These are phyloP conservation scores for Colletotrichum viniferum DNA, from an alignment of 2,329 filamentous ascomycete species.

Conservation along the genomic window DNA sequence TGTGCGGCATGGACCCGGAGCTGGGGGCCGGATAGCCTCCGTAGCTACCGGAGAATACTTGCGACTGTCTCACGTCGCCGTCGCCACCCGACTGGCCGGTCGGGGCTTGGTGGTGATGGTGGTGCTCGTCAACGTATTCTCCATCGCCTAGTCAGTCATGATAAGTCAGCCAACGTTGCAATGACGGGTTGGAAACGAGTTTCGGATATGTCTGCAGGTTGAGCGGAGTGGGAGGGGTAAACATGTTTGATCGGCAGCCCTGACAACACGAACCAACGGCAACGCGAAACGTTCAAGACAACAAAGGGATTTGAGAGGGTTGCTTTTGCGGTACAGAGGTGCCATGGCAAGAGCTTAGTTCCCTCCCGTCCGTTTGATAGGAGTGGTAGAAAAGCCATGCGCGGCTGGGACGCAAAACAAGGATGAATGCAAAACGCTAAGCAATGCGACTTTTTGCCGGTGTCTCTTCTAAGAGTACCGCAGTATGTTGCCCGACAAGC, in stretches of 20 bases:
- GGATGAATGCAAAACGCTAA: constrained; percentile 22
- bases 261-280: constrained; percentile 5
- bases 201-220: constrained; percentile 6
- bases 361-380: neutral
- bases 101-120: constrained; percentile 69
- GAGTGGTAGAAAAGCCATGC: neutral
- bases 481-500: constrained; percentile 12
- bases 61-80: constrained; percentile 73
- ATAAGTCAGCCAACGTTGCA: constrained; percentile 27
- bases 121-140: constrained; percentile 66
- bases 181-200: constrained; percentile 9
- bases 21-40: constrained; percentile 58
- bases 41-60: constrained; percentile 72
- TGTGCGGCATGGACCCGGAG: constrained; percentile 67
- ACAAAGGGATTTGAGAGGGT: constrained; percentile 6
- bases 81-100: constrained; percentile 54
- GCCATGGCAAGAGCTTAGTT: constrained; percentile 3
- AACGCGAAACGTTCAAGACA: constrained; percentile 16
- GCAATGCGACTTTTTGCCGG: constrained; percentile 25
- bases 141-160: constrained; percentile 55
- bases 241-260: constrained; percentile 21
- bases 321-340: constrained; percentile 12
- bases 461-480: constrained; percentile 20
- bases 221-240: constrained; percentile 16
- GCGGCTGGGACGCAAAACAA: constrained; percentile 21